These are phyloP conservation scores for Eucalyptus marginata DNA, from an alignment of 345 rosid genomes.

Conservation along the genomic window DNA sequence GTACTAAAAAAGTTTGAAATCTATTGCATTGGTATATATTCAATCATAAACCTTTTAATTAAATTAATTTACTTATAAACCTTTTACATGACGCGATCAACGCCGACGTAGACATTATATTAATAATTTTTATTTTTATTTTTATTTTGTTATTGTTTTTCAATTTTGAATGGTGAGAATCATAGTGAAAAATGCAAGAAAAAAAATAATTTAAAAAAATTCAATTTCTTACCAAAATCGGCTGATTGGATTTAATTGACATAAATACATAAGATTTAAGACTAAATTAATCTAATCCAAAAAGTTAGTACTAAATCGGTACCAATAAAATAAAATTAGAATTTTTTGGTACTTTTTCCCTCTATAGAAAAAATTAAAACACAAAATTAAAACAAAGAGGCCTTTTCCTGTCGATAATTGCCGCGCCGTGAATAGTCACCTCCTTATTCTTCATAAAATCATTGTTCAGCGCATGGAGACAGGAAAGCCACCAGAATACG, in stretches of 20 bases:
- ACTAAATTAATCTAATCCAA: rapidly evolving
- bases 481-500: background rate
- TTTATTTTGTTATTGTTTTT: no score
- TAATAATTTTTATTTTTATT: no score
- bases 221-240: no score
- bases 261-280: no score
- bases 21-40: background rate
- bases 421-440: background rate
- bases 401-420: background rate
- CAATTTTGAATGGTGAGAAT: background rate
- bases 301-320: rapidly evolving
- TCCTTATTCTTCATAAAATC: background rate
- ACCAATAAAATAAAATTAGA: no score
- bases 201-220: no score
- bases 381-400: background rate
- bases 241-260: background rate
- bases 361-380: background rate
- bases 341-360: background rate
- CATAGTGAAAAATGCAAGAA: no score
- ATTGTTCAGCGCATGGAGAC: background rate
- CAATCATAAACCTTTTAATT: no score
- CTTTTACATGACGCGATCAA: rapidly evolving
- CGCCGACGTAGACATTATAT: rapidly evolving
- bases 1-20: no score
- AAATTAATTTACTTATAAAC: no score